These are phyloP conservation scores for Chrysosporium queenslandicum DNA, from an alignment of 2,329 filamentous ascomycete species.

Conservation along the genomic window DNA sequence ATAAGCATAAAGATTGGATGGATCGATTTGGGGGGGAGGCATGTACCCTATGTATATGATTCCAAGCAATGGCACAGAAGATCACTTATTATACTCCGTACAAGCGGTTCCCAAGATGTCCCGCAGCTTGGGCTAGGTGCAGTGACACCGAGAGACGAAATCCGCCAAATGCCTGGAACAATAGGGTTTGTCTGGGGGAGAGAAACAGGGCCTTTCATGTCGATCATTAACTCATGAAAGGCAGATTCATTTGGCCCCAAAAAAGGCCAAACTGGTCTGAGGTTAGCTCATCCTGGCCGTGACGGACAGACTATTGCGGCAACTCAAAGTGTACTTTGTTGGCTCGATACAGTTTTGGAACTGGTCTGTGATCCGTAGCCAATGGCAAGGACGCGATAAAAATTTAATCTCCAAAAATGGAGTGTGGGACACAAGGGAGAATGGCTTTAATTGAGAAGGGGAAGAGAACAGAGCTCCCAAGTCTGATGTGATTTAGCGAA, in stretches of 20 bases:
- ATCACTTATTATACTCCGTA: constrained; percentile 8
- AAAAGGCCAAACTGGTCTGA: constrained; percentile 8
- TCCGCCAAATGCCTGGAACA: constrained; percentile 12
- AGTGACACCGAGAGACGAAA: constrained; percentile 9
- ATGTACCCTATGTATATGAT: constrained; percentile 12
- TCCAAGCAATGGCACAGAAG: constrained; percentile 8
- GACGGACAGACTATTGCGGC: constrained; percentile 6
- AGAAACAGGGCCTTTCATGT: constrained; percentile 11
- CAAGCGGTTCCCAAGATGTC: constrained; percentile 6
- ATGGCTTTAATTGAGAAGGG: neutral
- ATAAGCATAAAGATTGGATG: constrained; percentile 12
- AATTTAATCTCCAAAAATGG: constrained; percentile 10
- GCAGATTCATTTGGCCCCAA: constrained; percentile 3
- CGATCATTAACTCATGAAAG: constrained; percentile 11
- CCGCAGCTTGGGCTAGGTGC: constrained; percentile 6
- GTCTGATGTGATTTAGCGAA: constrained; percentile 10
- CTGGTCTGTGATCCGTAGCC: constrained; percentile 6
- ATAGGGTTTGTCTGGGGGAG: constrained; percentile 12
- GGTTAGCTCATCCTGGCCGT: constrained; percentile 6
- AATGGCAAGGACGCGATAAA: constrained; percentile 6
- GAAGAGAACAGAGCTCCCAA: constrained; percentile 2
- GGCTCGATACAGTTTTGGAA: constrained; percentile 10
- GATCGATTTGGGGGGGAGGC: neutral
- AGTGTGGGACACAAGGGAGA: constrained; percentile 8
- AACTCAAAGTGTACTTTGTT: constrained; percentile 9